A percentile compares a stretch with the other conserved stretches of the same genome.
Evolutionary conservation across 192 early-diverging fungal species (phyloP).

Genomic region (Coemansia erecta): DNA sequence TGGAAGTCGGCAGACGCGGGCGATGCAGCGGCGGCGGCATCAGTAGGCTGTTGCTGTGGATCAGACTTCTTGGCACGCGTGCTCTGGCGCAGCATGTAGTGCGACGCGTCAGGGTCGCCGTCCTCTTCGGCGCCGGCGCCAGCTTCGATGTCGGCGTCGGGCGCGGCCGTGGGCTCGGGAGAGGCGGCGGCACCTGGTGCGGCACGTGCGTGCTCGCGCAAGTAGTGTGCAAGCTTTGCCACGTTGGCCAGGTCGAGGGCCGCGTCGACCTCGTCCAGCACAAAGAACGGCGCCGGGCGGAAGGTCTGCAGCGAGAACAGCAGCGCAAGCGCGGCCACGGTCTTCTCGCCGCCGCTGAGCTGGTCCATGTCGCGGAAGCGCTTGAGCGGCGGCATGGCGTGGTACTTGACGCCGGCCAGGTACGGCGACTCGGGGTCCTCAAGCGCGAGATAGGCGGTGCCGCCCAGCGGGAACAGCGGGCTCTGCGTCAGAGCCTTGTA

Average conservation of each 20-base stretch:
- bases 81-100: conserved; percentile 38
- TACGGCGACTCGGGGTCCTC: conserved; percentile 97
- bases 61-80: conserved; percentile 24
- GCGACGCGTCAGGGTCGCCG: conserved; percentile 11
- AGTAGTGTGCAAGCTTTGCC: conserved; percentile 85
- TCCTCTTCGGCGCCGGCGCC: conserved; percentile 11
- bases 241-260: conserved; percentile 98
- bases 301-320: conserved; percentile 96
- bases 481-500: conserved; percentile 95
- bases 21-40: conserved; percentile 7
- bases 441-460: conserved; percentile 89
- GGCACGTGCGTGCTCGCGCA: conserved; percentile 65
- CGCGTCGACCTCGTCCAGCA: conserved; percentile 98
- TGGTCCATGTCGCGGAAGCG: conserved; percentile 99
- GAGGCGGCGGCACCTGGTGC: background rate
- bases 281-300: conserved; percentile 98
- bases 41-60: background rate
- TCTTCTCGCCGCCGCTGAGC: conserved; percentile 98
- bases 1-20: conserved; percentile 62
- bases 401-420: conserved; percentile 90
- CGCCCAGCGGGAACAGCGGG: conserved; percentile 83
- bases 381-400: conserved; percentile 99
- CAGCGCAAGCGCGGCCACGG: conserved; percentile 92
- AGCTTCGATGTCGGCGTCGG: conserved; percentile 16
- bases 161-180: conserved; percentile 2